phyloP scores from a whole-genome alignment of 2,329 filamentous ascomycete genomes.

The Penicillium sp. region DNA sequence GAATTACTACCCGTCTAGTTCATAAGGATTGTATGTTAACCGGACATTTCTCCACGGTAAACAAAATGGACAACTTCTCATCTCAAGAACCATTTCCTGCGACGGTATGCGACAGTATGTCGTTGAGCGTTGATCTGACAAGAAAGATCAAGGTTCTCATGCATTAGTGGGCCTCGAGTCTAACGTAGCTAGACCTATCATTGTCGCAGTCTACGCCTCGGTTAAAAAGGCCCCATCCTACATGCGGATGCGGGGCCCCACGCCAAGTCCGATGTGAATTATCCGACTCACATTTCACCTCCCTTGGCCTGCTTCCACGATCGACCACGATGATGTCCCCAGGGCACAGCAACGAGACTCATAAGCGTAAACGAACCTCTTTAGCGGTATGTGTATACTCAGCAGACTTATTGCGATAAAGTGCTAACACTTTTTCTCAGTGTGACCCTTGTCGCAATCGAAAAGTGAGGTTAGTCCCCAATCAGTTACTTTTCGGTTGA shows the following conservation, averaged over 20 bases:
- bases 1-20: not conserved
- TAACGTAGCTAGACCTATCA: not conserved
- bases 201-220: not conserved
- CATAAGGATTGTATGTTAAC: not conserved
- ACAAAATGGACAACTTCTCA: not conserved
- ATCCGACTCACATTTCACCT: not conserved
- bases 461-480: slow-evolving; percentile 52
- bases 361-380: slow-evolving; percentile 39
- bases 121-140: not conserved
- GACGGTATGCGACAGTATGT: not conserved
- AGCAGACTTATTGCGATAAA: slow-evolving; percentile 13
- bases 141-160: not conserved
- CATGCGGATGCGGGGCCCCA: slow-evolving; percentile 15
- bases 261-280: not conserved
- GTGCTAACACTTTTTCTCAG: slow-evolving; percentile 35
- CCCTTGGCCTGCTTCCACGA: not conserved
- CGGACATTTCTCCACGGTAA: not conserved
- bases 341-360: slow-evolving; percentile 16
- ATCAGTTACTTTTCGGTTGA: slow-evolving; percentile 6
- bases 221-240: not conserved
- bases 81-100: not conserved
- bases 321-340: slow-evolving; percentile 16
- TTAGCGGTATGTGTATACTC: slow-evolving; percentile 31
- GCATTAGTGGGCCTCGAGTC: not conserved
- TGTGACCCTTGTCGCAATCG: slow-evolving; percentile 56